Percentiles rank a stretch among this genome's conserved stretches.
These are phyloP conservation scores for Lodderomyces margitis DNA, from an alignment of 1,139 yeast species.

Conservation along the genomic window DNA sequence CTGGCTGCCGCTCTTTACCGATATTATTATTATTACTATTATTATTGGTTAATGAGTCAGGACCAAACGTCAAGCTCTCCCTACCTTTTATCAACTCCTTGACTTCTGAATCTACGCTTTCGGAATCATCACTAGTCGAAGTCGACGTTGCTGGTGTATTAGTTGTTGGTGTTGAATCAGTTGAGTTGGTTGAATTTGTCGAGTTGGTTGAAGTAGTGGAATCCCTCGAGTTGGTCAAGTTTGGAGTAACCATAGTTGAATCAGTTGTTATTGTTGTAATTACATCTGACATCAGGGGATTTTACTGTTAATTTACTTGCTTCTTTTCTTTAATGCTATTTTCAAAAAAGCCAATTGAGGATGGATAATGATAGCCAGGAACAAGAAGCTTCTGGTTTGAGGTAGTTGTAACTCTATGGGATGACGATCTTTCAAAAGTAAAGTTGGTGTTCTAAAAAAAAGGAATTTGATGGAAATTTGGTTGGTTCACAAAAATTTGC, in stretches of 20 bases:
- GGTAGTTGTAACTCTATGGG: too few species aligned
- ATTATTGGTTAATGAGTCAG: constrained; percentile 12
- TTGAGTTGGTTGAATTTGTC: not conserved
- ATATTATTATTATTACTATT: not conserved
- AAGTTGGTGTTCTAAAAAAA: too few species aligned
- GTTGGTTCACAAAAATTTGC: not conserved
- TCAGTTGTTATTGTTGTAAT: constrained; percentile 18
- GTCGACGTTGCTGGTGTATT: constrained; percentile 2
- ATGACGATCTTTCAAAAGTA: too few species aligned
- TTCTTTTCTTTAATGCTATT: not conserved
- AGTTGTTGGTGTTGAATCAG: constrained; percentile 1
- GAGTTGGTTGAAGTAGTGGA: not conserved
- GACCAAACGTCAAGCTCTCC: constrained; percentile 23
- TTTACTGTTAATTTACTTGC: not conserved
- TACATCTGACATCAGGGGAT: constrained; percentile 15
- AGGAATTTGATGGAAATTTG: too few species aligned
- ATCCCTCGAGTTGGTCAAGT: constrained; percentile 15
- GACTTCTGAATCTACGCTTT: constrained; percentile 19
- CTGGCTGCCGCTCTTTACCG: not conserved
- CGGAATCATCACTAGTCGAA: constrained; percentile 13
- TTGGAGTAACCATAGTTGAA: constrained; percentile 12
- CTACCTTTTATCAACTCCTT: constrained; percentile 22
- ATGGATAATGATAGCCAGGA: not conserved
- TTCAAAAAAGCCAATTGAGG: not conserved
- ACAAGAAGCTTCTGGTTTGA: not conserved